Evolutionary conservation across 2,329 filamentous ascomycete species (phyloP), one percentile per base, ranked within the genome.

Genomic region (Epicoccum nigrum): DNA sequence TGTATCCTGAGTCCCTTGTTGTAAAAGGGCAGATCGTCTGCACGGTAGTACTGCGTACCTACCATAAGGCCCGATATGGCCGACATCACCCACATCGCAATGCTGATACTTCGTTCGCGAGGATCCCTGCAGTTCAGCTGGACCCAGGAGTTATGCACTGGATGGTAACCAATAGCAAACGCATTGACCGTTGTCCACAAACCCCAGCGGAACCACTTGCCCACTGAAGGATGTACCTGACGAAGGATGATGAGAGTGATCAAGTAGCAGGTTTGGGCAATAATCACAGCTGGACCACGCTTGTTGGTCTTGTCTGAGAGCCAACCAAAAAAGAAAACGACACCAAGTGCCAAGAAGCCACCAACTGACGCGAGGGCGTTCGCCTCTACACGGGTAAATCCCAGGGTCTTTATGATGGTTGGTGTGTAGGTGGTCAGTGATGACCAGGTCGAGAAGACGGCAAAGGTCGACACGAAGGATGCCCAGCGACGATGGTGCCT

Each of bases 101-200:
- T 76, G 16, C 69, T 73, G 42, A 83, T 79, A 54, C 77, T 82
- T 45, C 79, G 63, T 60, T 81, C 79, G 4, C 74, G 64, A 0
- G 76, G 60, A 15, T 76, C 76, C 12, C 67, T 69, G 56, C 80
- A 82, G 55, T 83, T 83, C 6, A 82, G 65, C 59, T 81, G 78
- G 15, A 80, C 68, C 80, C 79, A 83, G 0, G 77, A 74, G 62
- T 82, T 83, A 46, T 82, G 79, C 0, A 80, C 72, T 0, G 80
- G 80, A 61, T 83, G 80, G 54, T 82, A 83, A 0, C 80, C 77
- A 7, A 82, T 80, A 0, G 80, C 78, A 30, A 82, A 75, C 1
- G 68, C 69, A 60, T 83, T 82, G 3, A 82, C 73, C 0, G 71
- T 70, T 3, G 80, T 83, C 80, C 80, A 82, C 5, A 83, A 64